Percentiles rank a stretch among this genome's conserved stretches.
These are phyloP conservation scores for Annulohypoxylon maeteangense DNA, from an alignment of 495 filamentous ascomycete species.

Conservation along the genomic window DNA sequence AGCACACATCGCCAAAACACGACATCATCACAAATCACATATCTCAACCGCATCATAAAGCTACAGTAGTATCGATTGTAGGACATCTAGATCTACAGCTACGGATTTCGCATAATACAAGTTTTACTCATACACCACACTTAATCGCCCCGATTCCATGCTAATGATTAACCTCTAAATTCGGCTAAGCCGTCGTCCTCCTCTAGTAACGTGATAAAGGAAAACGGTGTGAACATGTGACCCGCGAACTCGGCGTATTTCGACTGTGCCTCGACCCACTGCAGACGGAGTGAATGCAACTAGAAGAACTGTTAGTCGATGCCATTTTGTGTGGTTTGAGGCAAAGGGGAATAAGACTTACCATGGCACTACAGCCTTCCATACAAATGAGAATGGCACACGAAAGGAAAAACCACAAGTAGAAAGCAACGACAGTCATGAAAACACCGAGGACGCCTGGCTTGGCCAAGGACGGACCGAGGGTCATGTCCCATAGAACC, in stretches of 20 bases:
- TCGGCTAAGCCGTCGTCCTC: slow-evolving; percentile 72
- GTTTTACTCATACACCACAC: slow-evolving; percentile 39
- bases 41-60: neutral
- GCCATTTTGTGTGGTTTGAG: neutral
- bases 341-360: slow-evolving; percentile 42
- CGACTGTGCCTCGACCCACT: slow-evolving; percentile 99
- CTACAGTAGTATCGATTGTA: slow-evolving; percentile 37
- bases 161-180: slow-evolving; percentile 51
- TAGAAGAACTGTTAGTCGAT: slow-evolving; percentile 24
- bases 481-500: slow-evolving; percentile 96
- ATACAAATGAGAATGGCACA: slow-evolving; percentile 74
- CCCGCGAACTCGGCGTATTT: slow-evolving; percentile 99
- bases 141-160: slow-evolving; percentile 4
- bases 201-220: slow-evolving; percentile 86
- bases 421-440: slow-evolving; percentile 82
- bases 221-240: slow-evolving; percentile 90
- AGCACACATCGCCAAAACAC: neutral
- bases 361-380: slow-evolving; percentile 63
- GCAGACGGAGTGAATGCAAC: slow-evolving; percentile 91
- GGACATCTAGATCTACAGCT: slow-evolving; percentile 40
- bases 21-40: neutral
- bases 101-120: slow-evolving; percentile 40
- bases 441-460: slow-evolving; percentile 76
- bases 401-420: slow-evolving; percentile 87
- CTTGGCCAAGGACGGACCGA: slow-evolving; percentile 75